Percentiles rank a stretch among this genome's conserved stretches.
phyloP scores from a whole-genome alignment of 805 yeast genomes.

The Yarrowia deformans region DNA sequence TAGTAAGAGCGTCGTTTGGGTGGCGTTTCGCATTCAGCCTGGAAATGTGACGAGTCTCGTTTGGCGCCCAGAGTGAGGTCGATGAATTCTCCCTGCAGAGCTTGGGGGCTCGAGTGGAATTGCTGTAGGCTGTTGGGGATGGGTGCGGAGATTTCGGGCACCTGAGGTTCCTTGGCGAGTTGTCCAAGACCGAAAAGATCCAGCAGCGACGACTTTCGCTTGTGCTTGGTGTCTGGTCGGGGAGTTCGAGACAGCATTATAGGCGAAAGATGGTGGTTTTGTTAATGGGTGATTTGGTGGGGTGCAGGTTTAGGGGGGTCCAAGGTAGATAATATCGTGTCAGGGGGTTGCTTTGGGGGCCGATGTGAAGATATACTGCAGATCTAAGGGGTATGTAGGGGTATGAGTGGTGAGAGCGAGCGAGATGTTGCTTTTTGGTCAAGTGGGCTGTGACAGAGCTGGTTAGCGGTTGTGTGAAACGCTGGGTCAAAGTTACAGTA shows the following conservation, averaged over 20 bases:
- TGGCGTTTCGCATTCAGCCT: constrained; percentile 12
- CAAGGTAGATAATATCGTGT: background rate
- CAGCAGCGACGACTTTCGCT: constrained; percentile 28
- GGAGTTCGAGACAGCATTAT: constrained; percentile 28
- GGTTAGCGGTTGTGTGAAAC: background rate
- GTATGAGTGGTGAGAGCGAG: background rate
- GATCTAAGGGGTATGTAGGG: constrained; percentile 22
- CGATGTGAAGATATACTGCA: constrained; percentile 3
- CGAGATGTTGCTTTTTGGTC: constrained; percentile 10
- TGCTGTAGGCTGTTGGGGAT: constrained; percentile 28
- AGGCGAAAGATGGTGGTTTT: background rate
- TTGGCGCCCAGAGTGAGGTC: constrained; percentile 29
- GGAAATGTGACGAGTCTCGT: constrained; percentile 30
- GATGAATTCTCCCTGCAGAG: constrained; percentile 7
- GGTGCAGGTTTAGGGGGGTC: constrained; percentile 7
- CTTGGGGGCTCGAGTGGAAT: constrained; percentile 5
- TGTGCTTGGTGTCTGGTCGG: constrained; percentile 26
- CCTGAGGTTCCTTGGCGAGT: constrained; percentile 2
- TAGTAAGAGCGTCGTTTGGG: constrained; percentile 32
- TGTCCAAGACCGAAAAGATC: constrained; percentile 22
- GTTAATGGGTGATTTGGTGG: constrained; percentile 6
- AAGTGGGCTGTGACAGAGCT: constrained; percentile 25
- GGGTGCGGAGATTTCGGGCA: constrained; percentile 28
- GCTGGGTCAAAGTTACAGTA: constrained; percentile 33
- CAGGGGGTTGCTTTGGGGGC: constrained; percentile 6